Evolutionary conservation across 2,329 filamentous ascomycete genomes (phyloP).

Genomic region (Aureobasidium lini): DNA sequence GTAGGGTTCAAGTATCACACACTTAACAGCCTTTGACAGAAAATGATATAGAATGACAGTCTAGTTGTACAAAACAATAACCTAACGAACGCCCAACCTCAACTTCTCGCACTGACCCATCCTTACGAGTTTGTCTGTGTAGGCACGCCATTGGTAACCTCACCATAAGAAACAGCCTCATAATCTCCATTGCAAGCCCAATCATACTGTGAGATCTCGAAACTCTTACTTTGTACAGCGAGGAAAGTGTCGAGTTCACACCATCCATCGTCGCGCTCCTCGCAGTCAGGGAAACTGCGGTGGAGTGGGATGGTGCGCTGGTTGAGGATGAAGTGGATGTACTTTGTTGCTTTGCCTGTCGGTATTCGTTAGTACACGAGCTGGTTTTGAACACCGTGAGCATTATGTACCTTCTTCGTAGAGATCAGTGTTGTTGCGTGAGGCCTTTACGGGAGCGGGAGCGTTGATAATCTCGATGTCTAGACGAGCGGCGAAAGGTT

Average conservation of each 20-base stretch:
- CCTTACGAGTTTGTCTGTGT: background rate
- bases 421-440: slow-evolving; percentile 38
- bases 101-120: background rate
- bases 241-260: slow-evolving; percentile 66
- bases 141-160: slow-evolving; percentile 44
- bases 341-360: slow-evolving; percentile 18
- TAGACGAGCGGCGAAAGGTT: slow-evolving; percentile 64
- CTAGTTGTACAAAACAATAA: too few species aligned
- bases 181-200: slow-evolving; percentile 59
- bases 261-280: slow-evolving; percentile 63
- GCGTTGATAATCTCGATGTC: slow-evolving; percentile 68
- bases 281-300: slow-evolving; percentile 58
- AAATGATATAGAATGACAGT: too few species aligned
- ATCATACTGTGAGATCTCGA: slow-evolving; percentile 53
- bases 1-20: too few species aligned
- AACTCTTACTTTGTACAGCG: slow-evolving; percentile 51
- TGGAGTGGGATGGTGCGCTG: slow-evolving; percentile 66
- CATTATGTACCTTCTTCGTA: slow-evolving; percentile 41
- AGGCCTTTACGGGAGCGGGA: slow-evolving; percentile 53
- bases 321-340: slow-evolving; percentile 29
- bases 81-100: too few species aligned
- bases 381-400: too few species aligned
- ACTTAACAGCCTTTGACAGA: too few species aligned
- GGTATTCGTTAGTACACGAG: background rate
- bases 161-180: slow-evolving; percentile 40